Percentiles rank a stretch among this genome's conserved stretches.
Evolutionary conservation across 2,329 filamentous ascomycete genomes (phyloP).

Genomic region (Paracoccidioides brasiliensis): DNA sequence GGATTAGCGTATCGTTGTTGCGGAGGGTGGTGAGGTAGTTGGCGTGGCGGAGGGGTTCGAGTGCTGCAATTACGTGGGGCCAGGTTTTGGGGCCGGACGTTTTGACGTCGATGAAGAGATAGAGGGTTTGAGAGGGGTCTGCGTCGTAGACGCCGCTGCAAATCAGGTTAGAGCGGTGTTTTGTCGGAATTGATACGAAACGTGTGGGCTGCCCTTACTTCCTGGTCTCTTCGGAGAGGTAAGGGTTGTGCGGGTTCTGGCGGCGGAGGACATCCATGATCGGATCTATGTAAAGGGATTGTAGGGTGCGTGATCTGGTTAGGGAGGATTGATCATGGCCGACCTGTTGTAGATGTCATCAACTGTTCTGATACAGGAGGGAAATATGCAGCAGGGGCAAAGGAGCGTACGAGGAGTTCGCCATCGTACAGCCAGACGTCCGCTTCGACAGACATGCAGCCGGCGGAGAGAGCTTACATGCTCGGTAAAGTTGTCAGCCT

Average conservation of each 20-base stretch:
- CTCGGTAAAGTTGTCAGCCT: constrained; percentile 11
- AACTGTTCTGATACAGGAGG: neutral
- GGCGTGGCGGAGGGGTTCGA: constrained; percentile 43
- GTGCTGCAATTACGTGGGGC: constrained; percentile 41
- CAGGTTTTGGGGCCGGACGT: constrained; percentile 44
- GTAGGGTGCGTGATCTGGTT: constrained; percentile 40
- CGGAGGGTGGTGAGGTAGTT: constrained; percentile 43
- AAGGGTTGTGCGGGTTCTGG: constrained; percentile 43
- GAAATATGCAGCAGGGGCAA: neutral
- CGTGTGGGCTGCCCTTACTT: constrained; percentile 26
- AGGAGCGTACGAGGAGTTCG: constrained; percentile 37
- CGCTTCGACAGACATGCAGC: constrained; percentile 45
- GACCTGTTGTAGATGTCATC: constrained; percentile 26
- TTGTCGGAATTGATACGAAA: neutral
- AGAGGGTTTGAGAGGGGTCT: constrained; percentile 42
- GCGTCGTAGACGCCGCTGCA: constrained; percentile 47
- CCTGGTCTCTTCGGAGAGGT: constrained; percentile 35
- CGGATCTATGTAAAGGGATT: constrained; percentile 47
- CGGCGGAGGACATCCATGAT: constrained; percentile 43
- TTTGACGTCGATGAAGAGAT: constrained; percentile 53
- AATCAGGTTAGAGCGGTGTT: neutral
- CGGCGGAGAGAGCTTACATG: constrained; percentile 38
- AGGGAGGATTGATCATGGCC: constrained; percentile 44
- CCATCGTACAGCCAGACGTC: constrained; percentile 48
- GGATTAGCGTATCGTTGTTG: constrained; percentile 30